Evolutionary conservation across 306 rosid species (phyloP), one percentile per base, ranked within the genome.

Genomic region (Ormosia semicastrata): DNA sequence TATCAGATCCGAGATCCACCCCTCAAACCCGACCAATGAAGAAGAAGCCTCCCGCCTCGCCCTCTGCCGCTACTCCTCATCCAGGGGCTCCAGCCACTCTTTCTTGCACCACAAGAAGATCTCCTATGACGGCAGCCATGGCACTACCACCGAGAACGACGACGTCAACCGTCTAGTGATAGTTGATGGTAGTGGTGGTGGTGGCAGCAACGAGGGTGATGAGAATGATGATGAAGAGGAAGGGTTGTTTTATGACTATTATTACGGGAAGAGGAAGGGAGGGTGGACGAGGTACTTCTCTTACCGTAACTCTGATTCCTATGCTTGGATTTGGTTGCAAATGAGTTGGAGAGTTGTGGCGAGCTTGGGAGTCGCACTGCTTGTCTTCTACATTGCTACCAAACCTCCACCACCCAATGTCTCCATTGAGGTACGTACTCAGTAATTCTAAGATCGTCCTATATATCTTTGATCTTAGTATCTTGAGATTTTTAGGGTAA

Each of bases 371-470:
- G 62, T 92, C 30, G 98, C 98, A 15, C 75, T 93, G 93, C 89
- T 95, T 69, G 93, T 95, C 29, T 95, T 95, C 86, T 95, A 95
- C 81, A 9, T 90, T 86, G 90, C 87, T 56, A 87, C 98, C 9
- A 90, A 91, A 71, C 98, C 99, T 32, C 97, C 97, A 3, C 59
- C 92, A 1, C 99, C 99, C 14, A 79, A 58, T 33, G 30, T 95
- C 18, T 86, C 97, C n/a, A 56, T 95, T 44, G 58, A 93, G 98
- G 99, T 83, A 54, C 10, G 52, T 60, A 37, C 36, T 12, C 62
- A 3, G 2, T 1, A 10, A 52, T 37, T 68, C 64, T 41, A 54
- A 37, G n/a, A 44, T 24, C 11, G 11, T 37, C 6, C 4, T 0
- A 6, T 37, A 6, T 17, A 3, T 41, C 41, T 62, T 62, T 54